Evolutionary conservation across 805 yeast genomes (phyloP), one percentile per base, ranked within the genome.

Genomic region (Starmerella bombicola): DNA sequence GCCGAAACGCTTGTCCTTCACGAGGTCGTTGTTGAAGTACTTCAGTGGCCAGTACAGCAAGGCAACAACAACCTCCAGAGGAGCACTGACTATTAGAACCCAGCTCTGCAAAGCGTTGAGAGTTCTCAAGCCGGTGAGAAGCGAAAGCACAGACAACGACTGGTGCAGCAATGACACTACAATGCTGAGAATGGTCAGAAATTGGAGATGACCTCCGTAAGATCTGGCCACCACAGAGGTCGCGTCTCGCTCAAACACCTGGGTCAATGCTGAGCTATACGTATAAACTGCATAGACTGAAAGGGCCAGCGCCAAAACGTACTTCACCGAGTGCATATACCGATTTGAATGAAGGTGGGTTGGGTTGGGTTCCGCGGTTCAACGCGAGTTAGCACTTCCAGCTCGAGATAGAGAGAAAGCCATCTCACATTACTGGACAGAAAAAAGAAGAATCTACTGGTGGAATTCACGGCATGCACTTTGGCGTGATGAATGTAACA

Each of bases 191-290:
- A 54, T 53, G 23, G 64, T 60, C 37, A 60, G 52, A 58, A 61
- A 38, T 45, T 52, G 53, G 43, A 49, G 38, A 45, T 70, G 49
- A 63, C 74, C 56, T 24, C 63, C 62, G 37, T 47, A 53, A 16
- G 53, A 45, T 18, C 40, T 24, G 19, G 46, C 40, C 10, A 47
- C 35, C 12, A 49, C 38, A 10, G 49, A 32, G 16, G 42, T 13
- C 13, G 49, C 12, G 34, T 42, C 50, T 8, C 41, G 41, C 31
- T n/a, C 22, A 16, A 48, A 19, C 1, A 51, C 40, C n/a, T 32
- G 30, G 20, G 37, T 22, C 23, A 53, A 30, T 7, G 53, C 55
- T 12, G 45, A 21, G 16, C 41, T 40, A 31, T 53, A 53, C 10
- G 38, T 38, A 33, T 34, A 42, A n/a, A 42, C 38, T 6, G 55